A percentile compares a stretch with the other conserved stretches of the same genome.
Conservation (phyloP, 2,329 filamentous ascomycete species). For the Sclerotiophoma versabilis region DNA sequence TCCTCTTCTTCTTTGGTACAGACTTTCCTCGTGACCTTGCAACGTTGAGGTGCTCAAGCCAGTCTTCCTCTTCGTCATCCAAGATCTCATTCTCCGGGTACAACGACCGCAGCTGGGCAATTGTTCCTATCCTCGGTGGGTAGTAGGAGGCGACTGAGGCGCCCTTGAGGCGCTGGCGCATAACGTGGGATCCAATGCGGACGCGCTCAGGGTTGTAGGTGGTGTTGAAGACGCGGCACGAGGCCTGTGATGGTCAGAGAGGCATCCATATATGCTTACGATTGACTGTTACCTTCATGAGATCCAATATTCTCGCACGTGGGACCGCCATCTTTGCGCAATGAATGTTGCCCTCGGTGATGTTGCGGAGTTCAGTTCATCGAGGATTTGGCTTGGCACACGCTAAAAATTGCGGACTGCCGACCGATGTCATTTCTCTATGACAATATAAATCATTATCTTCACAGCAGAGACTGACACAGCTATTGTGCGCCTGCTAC, state of each 20-base stretch:
- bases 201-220: constrained; percentile 86
- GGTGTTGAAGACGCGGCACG: constrained; percentile 90
- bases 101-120: constrained; percentile 75
- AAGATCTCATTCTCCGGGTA: constrained; percentile 74
- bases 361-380: constrained; percentile 23
- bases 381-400: constrained; percentile 22
- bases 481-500: no score
- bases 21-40: constrained; percentile 75
- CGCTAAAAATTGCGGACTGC: constrained; percentile 21
- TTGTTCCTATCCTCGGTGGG: constrained; percentile 74
- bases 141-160: constrained; percentile 87
- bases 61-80: constrained; percentile 79
- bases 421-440: constrained; percentile 7
- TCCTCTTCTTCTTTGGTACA: constrained; percentile 87
- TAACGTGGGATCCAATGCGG: constrained; percentile 88
- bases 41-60: constrained; percentile 71
- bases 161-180: constrained; percentile 88
- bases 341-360: constrained; percentile 10
- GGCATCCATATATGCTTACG: not conserved
- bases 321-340: constrained; percentile 57
- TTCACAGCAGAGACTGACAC: no score
- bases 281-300: constrained; percentile 72
- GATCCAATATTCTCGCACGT: constrained; percentile 65
- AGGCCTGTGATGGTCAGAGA: constrained; percentile 63
- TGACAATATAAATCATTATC: no score